phyloP scores from a whole-genome alignment of 2,329 filamentous ascomycete genomes.

The Pleoardoris graminearum region DNA sequence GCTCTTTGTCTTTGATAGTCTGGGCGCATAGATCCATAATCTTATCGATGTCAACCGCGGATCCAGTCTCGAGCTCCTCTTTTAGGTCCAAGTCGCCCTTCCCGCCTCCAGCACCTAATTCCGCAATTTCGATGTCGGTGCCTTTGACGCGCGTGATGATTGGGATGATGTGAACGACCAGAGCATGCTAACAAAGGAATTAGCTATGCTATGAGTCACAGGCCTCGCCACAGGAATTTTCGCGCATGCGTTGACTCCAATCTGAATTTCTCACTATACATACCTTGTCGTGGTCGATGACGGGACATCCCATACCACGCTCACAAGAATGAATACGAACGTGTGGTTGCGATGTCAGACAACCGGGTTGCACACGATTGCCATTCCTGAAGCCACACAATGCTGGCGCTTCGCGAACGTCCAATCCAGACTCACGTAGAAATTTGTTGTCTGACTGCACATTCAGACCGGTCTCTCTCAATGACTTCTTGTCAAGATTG shows the following conservation, averaged over 20 bases:
- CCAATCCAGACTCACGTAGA: constrained; percentile 38
- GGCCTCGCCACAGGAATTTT: too few relatives aligned
- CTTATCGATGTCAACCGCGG: constrained; percentile 53
- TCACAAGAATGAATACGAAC: constrained; percentile 86
- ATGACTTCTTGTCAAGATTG: constrained; percentile 30
- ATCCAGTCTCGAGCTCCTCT: constrained; percentile 65
- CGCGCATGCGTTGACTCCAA: not conserved
- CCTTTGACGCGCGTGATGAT: constrained; percentile 71
- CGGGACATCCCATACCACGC: constrained; percentile 65
- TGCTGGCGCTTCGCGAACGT: constrained; percentile 63
- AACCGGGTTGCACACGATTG: constrained; percentile 70
- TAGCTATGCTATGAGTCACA: not conserved
- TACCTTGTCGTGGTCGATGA: constrained; percentile 50
- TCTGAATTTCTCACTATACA: not conserved
- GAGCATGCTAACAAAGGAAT: constrained; percentile 25
- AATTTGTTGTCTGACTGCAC: constrained; percentile 27
- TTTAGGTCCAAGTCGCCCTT: constrained; percentile 72
- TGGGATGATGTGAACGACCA: constrained; percentile 75
- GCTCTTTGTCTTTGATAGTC: constrained; percentile 41
- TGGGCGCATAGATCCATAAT: constrained; percentile 57
- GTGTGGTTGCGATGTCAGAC: constrained; percentile 65
- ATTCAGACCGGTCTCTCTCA: constrained; percentile 45
- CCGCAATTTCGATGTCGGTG: constrained; percentile 60
- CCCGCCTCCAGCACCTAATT: constrained; percentile 78
- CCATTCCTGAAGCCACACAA: constrained; percentile 76